Evolutionary conservation across 1,284 basidiomycete species (phyloP), one percentile per base, ranked within the genome.

Genomic region (Melanopsichium pennsylvanicum): DNA sequence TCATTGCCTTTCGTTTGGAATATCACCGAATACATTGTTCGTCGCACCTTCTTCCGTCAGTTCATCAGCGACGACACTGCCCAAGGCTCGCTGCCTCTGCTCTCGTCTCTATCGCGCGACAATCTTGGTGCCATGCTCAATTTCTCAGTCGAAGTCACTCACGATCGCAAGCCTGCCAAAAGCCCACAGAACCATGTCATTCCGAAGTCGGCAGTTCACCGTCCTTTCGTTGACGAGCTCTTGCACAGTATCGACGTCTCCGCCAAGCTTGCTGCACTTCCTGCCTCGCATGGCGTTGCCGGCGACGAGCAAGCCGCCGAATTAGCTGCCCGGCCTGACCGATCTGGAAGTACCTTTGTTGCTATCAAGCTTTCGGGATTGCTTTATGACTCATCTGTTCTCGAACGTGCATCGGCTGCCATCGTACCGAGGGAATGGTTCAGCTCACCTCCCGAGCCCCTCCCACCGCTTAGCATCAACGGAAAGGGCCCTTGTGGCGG

Each of bases 11-110:
- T 87, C 4, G 59, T 94, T 2, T 86, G 84, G 55, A 83, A 86
- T 41, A 66, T 91, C 34, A 88, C 89, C 2, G 88, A 92, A 78
- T 85, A 84, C 7, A 79, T 91, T 57, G 88, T 95, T 10, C 85
- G 91, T 37, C 82, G 85, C 23, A 95, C 93, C 3, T 96, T 96
- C 84, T 96, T 94, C 77, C 84, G 86, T 41, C 90, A 92, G 81
- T 96, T 96, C 74, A 92, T 94, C 6, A 91, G 92, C 1, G 92
- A 90, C 4, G 92, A 95, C 60, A 89, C 89, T 0, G 89, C 89
- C 0, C 85, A 86, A 27, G 88, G 86, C 34, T 87, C 88, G 12
- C 71, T 91, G 8, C 87, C 89, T 2, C 77, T 90, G 3, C 85
- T 95, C 39, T 84, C 85, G 34, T 77, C 82, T 15, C 83, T 95